phyloP scores from a whole-genome alignment of 345 rosid species.

The Streptanthus diversifolius region DNA sequence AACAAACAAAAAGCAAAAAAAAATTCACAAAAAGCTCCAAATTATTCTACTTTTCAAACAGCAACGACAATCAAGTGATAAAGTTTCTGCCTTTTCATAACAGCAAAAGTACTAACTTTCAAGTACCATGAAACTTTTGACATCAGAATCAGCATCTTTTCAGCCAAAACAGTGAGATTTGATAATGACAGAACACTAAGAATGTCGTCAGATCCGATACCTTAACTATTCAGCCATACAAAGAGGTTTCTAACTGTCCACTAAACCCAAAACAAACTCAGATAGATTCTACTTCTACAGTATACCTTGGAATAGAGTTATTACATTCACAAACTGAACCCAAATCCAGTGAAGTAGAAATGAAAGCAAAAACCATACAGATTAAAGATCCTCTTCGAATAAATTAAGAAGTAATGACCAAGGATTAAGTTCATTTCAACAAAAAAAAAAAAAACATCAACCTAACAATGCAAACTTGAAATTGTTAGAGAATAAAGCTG shows the following conservation, averaged over 20 bases:
- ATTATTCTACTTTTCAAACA: neutral
- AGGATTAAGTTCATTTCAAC: neutral
- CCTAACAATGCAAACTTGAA: neutral
- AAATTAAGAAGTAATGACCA: neutral
- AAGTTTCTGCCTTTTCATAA: neutral
- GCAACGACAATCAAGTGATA: neutral
- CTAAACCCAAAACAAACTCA: neutral
- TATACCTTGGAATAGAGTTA: neutral
- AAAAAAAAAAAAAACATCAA: neutral
- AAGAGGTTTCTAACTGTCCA: too few relatives aligned
- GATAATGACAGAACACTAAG: neutral
- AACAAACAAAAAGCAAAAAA: neutral
- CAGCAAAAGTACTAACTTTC: neutral
- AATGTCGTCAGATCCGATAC: neutral
- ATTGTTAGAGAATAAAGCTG: too few relatives aligned
- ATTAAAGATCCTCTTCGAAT: neutral
- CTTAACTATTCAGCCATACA: neutral
- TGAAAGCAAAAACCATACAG: neutral
- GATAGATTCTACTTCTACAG: neutral
- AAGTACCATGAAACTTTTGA: neutral
- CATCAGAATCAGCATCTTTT: neutral
- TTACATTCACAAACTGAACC: neutral
- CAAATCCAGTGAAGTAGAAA: neutral
- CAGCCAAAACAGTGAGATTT: neutral
- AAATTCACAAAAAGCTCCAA: neutral